These are phyloP conservation scores for Penicillium sp. DNA, from an alignment of 2,329 filamentous ascomycete species.

Conservation along the genomic window DNA sequence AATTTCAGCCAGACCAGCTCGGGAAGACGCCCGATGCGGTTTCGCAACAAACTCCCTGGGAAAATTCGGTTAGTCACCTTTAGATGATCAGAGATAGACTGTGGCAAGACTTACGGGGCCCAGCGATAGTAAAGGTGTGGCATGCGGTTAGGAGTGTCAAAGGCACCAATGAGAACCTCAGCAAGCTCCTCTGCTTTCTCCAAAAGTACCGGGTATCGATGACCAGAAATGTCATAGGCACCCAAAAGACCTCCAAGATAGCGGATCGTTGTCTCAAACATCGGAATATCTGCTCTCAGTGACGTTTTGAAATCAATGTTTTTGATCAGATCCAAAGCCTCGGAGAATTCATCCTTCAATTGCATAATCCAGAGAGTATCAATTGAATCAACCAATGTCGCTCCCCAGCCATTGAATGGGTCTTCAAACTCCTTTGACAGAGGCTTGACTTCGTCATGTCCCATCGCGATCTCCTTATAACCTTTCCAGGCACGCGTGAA, in stretches of 20 bases:
- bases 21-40: conserved; percentile 60
- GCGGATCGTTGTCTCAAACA: conserved; percentile 90
- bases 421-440: conserved; percentile 67
- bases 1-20: conserved; percentile 65
- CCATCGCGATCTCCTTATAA: conserved; percentile 77
- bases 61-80: conserved; percentile 8
- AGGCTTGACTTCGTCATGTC: conserved; percentile 81
- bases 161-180: conserved; percentile 76
- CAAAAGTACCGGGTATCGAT: conserved; percentile 66
- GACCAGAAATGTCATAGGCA: conserved; percentile 82
- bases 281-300: conserved; percentile 67
- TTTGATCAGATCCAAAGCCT: conserved; percentile 67
- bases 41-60: conserved; percentile 56
- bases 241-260: conserved; percentile 83
- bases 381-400: conserved; percentile 77
- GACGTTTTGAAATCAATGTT: conserved; percentile 81
- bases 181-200: conserved; percentile 77
- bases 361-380: conserved; percentile 89
- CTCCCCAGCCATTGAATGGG: conserved; percentile 89
- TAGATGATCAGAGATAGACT: background rate
- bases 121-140: conserved; percentile 78
- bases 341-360: conserved; percentile 73
- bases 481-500: conserved; percentile 78
- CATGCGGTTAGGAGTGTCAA: conserved; percentile 94
- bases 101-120: conserved; percentile 56